A percentile compares a stretch with the other conserved stretches of the same genome.
These are phyloP conservation scores for Chenopodium berlandieri DNA, from an alignment of 148 eudicot genomes.

Conservation along the genomic window DNA sequence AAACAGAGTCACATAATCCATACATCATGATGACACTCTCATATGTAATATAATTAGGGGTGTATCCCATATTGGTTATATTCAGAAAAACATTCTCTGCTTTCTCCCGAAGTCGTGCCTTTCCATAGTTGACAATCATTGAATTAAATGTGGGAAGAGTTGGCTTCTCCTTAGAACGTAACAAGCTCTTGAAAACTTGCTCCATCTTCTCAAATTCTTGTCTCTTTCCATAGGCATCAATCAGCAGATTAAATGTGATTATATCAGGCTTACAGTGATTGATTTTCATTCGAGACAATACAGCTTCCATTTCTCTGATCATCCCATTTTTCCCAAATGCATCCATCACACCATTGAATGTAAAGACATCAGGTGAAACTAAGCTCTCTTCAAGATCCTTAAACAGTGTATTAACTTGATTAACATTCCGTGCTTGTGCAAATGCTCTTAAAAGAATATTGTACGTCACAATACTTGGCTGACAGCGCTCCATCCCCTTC, in stretches of 20 bases:
- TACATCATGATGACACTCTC: constrained; percentile 87
- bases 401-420: constrained; percentile 59
- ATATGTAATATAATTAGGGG: constrained; percentile 70
- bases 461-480: constrained; percentile 79
- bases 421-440: constrained; percentile 73
- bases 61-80: constrained; percentile 64
- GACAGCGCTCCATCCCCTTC: constrained; percentile 84
- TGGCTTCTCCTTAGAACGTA: constrained; percentile 78
- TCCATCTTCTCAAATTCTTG: constrained; percentile 96
- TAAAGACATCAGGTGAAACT: constrained; percentile 69
- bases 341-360: constrained; percentile 95
- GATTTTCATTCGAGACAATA: constrained; percentile 73
- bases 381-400: constrained; percentile 80
- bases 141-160: constrained; percentile 89
- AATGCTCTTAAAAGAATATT: constrained; percentile 87
- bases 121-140: constrained; percentile 92
- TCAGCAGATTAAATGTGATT: constrained; percentile 78
- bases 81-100: constrained; percentile 61
- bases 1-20: constrained; percentile 69
- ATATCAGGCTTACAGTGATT: constrained; percentile 73
- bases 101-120: constrained; percentile 87
- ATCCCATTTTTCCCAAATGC: constrained; percentile 94
- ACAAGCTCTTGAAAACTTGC: constrained; percentile 78
- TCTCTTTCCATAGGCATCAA: constrained; percentile 88
- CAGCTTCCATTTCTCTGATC: constrained; percentile 87